These are phyloP conservation scores for Oxyria digyna DNA, from an alignment of 148 eudicot species.

Conservation along the genomic window DNA sequence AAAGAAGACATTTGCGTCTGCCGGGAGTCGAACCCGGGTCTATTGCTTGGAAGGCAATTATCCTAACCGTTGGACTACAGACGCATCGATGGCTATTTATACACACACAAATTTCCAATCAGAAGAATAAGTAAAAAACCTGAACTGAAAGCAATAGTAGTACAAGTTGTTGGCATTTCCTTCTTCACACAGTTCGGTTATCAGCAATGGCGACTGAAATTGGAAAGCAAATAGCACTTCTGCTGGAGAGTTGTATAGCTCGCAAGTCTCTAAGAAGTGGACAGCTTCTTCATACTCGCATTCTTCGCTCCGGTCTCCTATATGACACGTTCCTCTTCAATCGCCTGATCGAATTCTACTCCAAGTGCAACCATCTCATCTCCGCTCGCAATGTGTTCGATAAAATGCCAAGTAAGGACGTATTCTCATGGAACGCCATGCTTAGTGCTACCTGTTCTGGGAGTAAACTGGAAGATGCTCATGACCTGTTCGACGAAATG, in stretches of 20 bases:
- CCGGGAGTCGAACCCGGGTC: slow-evolving; percentile 9
- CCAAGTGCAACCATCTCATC: slow-evolving; percentile 29
- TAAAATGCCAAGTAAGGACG: slow-evolving; percentile 35
- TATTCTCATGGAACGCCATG: slow-evolving; percentile 60
- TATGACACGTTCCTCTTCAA: slow-evolving; percentile 43
- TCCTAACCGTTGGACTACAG: slow-evolving; percentile 5
- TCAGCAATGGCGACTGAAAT: slow-evolving; percentile 19
- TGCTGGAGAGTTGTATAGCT: slow-evolving; percentile 47
- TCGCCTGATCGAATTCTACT: slow-evolving; percentile 54
- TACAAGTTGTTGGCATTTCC: not conserved
- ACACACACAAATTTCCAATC: too few relatives aligned
- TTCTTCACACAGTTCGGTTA: not conserved
- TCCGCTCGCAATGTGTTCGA: slow-evolving; percentile 48
- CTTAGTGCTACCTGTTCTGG: slow-evolving; percentile 33
- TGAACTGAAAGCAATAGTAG: too few relatives aligned
- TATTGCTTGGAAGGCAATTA: slow-evolving; percentile 7
- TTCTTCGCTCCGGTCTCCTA: slow-evolving; percentile 30
- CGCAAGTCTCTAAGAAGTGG: slow-evolving; percentile 37
- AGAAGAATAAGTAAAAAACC: too few relatives aligned
- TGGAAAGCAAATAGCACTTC: slow-evolving; percentile 22
- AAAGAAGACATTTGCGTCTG: not conserved
- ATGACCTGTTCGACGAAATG: slow-evolving; percentile 43
- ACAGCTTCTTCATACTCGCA: slow-evolving; percentile 47
- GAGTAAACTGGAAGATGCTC: slow-evolving; percentile 25
- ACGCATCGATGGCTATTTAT: not conserved